phyloP scores from a whole-genome alignment of 2,329 filamentous ascomycete species.

The Penicillium brasilianum region DNA sequence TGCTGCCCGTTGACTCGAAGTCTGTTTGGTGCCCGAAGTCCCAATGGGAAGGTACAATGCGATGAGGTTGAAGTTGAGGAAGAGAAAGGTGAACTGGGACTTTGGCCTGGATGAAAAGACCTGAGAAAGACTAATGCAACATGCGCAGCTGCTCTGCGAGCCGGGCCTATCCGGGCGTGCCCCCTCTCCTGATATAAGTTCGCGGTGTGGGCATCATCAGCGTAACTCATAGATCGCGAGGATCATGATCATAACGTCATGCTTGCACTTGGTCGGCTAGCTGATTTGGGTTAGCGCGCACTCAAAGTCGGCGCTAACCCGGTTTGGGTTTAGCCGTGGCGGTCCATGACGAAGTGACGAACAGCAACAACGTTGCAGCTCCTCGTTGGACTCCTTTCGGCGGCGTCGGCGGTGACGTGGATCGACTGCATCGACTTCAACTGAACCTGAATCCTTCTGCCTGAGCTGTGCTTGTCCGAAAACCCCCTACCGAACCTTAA shows the following conservation, averaged over 20 bases:
- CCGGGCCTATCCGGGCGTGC: conserved; percentile 29
- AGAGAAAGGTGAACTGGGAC: background rate
- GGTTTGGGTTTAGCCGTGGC: conserved; percentile 20
- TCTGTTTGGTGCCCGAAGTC: conserved; percentile 18
- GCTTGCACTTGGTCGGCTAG: conserved; percentile 32
- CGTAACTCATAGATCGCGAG: conserved; percentile 22
- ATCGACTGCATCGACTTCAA: conserved; percentile 12
- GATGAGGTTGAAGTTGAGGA: conserved; percentile 4
- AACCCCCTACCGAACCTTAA: conserved; percentile 1
- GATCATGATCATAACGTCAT: conserved; percentile 46
- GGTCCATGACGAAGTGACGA: conserved; percentile 41
- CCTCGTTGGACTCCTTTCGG: conserved; percentile 10
- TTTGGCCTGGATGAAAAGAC: conserved; percentile 9
- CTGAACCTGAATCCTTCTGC: conserved; percentile 26
- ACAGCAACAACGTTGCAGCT: conserved; percentile 38
- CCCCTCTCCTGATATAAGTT: conserved; percentile 32
- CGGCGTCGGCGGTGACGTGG: conserved; percentile 30
- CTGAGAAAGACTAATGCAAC: conserved; percentile 3
- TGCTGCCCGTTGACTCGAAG: conserved; percentile 3
- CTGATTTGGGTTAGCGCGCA: conserved; percentile 30
- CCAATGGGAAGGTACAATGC: conserved; percentile 19
- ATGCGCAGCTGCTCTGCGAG: conserved; percentile 12
- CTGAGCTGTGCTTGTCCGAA: conserved; percentile 14
- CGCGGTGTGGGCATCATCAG: conserved; percentile 20
- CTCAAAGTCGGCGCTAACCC: conserved; percentile 25